Conservation (phyloP, 2,329 filamentous ascomycete genomes). For the Dactylellina leptospora region DNA sequence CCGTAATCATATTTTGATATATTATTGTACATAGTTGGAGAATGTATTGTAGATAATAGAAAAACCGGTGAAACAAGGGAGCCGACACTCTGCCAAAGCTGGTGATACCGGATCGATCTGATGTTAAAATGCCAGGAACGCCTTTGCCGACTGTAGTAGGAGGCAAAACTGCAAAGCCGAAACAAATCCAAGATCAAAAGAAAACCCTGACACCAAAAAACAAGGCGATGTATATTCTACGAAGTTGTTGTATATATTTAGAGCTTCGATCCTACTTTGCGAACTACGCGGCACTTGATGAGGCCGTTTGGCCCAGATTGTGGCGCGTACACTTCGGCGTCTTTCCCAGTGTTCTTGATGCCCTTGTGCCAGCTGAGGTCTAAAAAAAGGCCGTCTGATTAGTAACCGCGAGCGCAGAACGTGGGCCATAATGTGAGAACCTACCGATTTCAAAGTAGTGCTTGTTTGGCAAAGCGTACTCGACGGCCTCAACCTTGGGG, state of each 20-base stretch:
- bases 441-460: constrained; percentile 96
- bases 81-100: no score
- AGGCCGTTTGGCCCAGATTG: constrained; percentile 93
- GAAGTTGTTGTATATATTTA: constrained; percentile 57
- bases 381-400: constrained; percentile 59
- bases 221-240: neutral
- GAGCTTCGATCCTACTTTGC: constrained; percentile 63
- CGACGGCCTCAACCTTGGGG: constrained; percentile 75
- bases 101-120: no score
- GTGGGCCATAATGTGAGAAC: constrained; percentile 59
- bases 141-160: constrained; percentile 12
- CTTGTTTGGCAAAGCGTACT: constrained; percentile 93
- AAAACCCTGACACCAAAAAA: neutral
- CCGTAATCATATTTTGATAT: no score
- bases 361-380: constrained; percentile 97
- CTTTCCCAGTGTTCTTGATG: constrained; percentile 90
- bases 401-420: constrained; percentile 32
- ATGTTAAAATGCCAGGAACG: no score
- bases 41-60: no score
- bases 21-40: no score
- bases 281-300: constrained; percentile 88
- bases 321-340: constrained; percentile 94
- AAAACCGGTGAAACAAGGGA: no score
- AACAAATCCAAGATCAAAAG: no score
- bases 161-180: no score